Conservation (phyloP, 1,284 basidiomycete species). For the Leccinum insolens region DNA sequence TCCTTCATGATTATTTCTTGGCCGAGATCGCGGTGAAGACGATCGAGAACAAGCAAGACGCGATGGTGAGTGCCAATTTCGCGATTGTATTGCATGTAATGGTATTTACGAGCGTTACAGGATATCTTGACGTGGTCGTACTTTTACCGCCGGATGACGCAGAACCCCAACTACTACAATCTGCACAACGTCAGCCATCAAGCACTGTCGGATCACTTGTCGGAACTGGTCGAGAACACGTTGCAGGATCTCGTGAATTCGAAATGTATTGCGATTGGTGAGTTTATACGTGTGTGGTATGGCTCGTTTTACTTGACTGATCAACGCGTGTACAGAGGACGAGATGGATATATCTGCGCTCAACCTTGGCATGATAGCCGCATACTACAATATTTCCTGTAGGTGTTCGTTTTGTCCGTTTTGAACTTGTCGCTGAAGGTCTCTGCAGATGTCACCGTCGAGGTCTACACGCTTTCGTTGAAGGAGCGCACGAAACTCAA, state of each 20-base stretch:
- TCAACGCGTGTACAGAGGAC: conserved; percentile 58
- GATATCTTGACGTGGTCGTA: conserved; percentile 95
- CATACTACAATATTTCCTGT: conserved; percentile 92
- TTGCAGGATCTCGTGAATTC: conserved; percentile 90
- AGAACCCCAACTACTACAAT: conserved; percentile 96
- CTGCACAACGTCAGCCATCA: conserved; percentile 92
- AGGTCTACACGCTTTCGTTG: conserved; percentile 95
- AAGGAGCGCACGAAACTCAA: conserved; percentile 98
- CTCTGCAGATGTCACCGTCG: conserved; percentile 85
- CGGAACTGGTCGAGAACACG: conserved; percentile 93
- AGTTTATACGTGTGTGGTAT: conserved; percentile 26
- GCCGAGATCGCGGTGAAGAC: conserved; percentile 99
- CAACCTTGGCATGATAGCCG: conserved; percentile 96
- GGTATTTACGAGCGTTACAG: too few relatives aligned
- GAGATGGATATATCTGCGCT: conserved; percentile 90
- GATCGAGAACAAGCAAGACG: conserved; percentile 41
- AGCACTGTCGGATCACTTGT: conserved; percentile 92
- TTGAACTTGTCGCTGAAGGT: background rate
- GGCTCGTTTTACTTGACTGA: background rate
- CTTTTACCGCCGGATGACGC: conserved; percentile 96
- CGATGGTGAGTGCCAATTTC: conserved; percentile 63
- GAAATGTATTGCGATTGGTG: conserved; percentile 93
- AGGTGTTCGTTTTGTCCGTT: conserved; percentile 30
- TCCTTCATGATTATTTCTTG: conserved; percentile 93
- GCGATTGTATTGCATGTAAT: background rate